These are phyloP conservation scores for Cenchrus fungigraminus DNA, from an alignment of 176 grass and related monocot genomes.

Conservation along the genomic window DNA sequence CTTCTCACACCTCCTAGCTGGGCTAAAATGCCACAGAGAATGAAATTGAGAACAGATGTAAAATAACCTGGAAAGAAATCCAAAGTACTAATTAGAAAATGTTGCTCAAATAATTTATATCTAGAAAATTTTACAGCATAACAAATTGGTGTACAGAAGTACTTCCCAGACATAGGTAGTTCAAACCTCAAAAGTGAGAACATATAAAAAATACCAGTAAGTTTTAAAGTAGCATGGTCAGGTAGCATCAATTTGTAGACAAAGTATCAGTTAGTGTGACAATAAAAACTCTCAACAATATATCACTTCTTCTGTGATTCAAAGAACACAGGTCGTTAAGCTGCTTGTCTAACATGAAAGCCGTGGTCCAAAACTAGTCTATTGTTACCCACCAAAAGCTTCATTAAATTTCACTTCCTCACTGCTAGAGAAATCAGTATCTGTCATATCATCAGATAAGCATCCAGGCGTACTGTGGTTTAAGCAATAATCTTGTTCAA, in stretches of 20 bases:
- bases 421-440: constrained; percentile 52
- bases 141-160: background rate
- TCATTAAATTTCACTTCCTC: constrained; percentile 57
- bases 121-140: background rate
- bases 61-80: constrained; percentile 16
- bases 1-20: background rate
- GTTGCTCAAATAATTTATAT: background rate
- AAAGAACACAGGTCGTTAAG: constrained; percentile 7
- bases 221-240: background rate
- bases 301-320: constrained; percentile 11
- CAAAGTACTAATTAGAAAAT: background rate
- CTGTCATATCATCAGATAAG: constrained; percentile 25
- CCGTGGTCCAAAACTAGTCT: constrained; percentile 21
- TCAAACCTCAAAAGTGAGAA: constrained; percentile 16
- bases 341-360: constrained; percentile 8
- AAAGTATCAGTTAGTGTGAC: background rate
- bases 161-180: constrained; percentile 10
- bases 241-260: background rate
- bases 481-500: constrained; percentile 33
- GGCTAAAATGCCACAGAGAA: background rate
- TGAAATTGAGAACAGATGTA: constrained; percentile 3
- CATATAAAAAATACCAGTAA: background rate
- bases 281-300: background rate
- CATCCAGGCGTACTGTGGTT: background rate
- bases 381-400: constrained; percentile 48